Base-by-base conservation (phyloP, 2,329 filamentous ascomycete species). In the Exophiala oligosperma region DNA sequence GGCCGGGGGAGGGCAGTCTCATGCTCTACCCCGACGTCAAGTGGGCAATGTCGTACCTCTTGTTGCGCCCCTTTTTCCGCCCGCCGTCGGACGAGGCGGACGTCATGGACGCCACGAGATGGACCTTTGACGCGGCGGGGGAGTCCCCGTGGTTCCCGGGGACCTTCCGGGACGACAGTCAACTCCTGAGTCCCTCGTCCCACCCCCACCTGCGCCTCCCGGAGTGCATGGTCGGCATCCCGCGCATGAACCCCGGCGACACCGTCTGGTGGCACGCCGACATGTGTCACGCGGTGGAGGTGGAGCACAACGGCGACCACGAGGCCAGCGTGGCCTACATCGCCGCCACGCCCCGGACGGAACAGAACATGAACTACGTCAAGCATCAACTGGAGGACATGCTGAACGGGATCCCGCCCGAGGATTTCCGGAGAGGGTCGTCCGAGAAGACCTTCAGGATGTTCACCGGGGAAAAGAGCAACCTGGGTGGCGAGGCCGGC, bases 371-470 rank as follows among this genome's bases (percentile, higher is more conserved):
- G 35, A 50, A 23, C 3, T 71, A 72, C 44, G 55, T 40, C 79
- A 83, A 64, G 81, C 77, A 76, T 71, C 77, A 12, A 76, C 77
- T 70, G 73, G 78, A 24, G 77, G 80, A 28, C 71, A 81, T 3
- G 77, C 78, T 4, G 77, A 81, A 64, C 74, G 80, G 44, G 73
- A 80, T 69, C 77, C 82, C 60, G 81, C 84, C 59, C 73, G 67
- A 51, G 60, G 68, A 60, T 49, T 71, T 63, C 23, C 29, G 56
- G 4, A 29, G n/a, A n/a, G 60, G 60, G 23, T 29, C 56, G 6
- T 21, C 38, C 21, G 61, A 63, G 55, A 54, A 44, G 23, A 24
- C 28, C 21, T 63, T 63, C 38, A 58, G 54, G 35, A 14, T 58
- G 57, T 60, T 56, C n/a, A 52, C 37, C 2, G 61, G 61, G 1